Evolutionary conservation across 768 basidiomycete genomes (phyloP).

Genomic region (Naganishia kalamii): DNA sequence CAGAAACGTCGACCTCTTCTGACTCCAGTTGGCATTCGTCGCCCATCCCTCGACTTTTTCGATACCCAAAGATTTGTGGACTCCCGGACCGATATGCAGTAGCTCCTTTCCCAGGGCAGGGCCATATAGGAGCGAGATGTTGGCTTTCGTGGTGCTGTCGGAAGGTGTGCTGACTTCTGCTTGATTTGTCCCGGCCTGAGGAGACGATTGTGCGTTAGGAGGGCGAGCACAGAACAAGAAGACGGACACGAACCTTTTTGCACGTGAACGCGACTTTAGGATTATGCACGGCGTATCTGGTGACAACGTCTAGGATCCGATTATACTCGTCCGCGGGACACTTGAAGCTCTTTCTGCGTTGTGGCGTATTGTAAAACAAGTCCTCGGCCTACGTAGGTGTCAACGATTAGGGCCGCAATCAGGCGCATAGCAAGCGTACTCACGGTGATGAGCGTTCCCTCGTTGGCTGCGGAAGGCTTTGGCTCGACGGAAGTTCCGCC

Average conservation of each 20-base stretch:
- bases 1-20: slow-evolving; percentile 74
- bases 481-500: slow-evolving; percentile 60
- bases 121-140: slow-evolving; percentile 76
- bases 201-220: not conserved
- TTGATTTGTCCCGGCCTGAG: slow-evolving; percentile 62
- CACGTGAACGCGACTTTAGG: slow-evolving; percentile 78
- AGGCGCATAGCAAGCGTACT: slow-evolving; percentile 28
- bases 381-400: slow-evolving; percentile 70
- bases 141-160: slow-evolving; percentile 58
- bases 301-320: slow-evolving; percentile 82
- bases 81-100: slow-evolving; percentile 41
- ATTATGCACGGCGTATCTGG: slow-evolving; percentile 91
- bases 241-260: slow-evolving; percentile 62
- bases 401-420: not conserved
- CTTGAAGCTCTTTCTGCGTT: slow-evolving; percentile 75
- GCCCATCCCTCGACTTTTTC: slow-evolving; percentile 73
- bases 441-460: slow-evolving; percentile 83
- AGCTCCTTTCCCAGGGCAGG: slow-evolving; percentile 73
- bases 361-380: slow-evolving; percentile 87
- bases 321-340: slow-evolving; percentile 84
- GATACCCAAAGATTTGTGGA: slow-evolving; percentile 47
- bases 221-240: not conserved
- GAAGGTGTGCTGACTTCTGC: slow-evolving; percentile 79
- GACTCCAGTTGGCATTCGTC: slow-evolving; percentile 81
- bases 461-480: slow-evolving; percentile 85